Evolutionary conservation across 2,329 filamentous ascomycete genomes (phyloP).

Genomic region (Apiospora malaysiana): DNA sequence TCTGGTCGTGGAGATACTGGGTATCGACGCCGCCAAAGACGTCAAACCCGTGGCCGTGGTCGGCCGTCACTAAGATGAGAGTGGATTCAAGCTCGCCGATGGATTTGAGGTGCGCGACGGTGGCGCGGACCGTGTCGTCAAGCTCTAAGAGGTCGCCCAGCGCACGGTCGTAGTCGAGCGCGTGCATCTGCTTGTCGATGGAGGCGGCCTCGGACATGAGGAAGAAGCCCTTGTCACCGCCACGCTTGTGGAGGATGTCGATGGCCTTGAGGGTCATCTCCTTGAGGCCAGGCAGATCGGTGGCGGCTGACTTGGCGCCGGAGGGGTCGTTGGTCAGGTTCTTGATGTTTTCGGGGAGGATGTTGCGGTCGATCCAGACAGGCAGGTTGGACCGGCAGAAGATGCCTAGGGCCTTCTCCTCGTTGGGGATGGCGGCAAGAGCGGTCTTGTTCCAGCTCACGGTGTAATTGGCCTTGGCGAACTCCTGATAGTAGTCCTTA

Average conservation of each 20-base stretch:
- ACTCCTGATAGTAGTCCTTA: conserved; percentile 81
- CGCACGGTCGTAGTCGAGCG: conserved; percentile 83
- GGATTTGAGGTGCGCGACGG: conserved; percentile 70
- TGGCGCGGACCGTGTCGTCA: conserved; percentile 81
- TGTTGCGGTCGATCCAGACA: conserved; percentile 85
- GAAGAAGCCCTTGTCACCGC: conserved; percentile 78
- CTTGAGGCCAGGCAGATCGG: conserved; percentile 81
- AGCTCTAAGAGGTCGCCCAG: conserved; percentile 85
- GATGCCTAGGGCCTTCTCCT: conserved; percentile 73
- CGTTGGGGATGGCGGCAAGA: conserved; percentile 62
- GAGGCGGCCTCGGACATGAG: conserved; percentile 86
- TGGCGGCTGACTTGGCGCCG: conserved; percentile 66
- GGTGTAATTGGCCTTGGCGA: conserved; percentile 74
- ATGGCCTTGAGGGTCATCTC: conserved; percentile 91
- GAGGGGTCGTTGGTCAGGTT: conserved; percentile 71
- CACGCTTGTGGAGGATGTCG: conserved; percentile 73
- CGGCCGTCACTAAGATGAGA: conserved; percentile 80
- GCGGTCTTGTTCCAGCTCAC: conserved; percentile 77
- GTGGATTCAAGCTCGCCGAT: conserved; percentile 75
- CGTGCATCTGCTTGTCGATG: conserved; percentile 91
- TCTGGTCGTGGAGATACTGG: conserved; percentile 71
- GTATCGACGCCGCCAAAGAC: conserved; percentile 85
- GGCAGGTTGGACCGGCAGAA: conserved; percentile 78
- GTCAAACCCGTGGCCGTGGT: conserved; percentile 89
- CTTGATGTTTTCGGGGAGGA: conserved; percentile 75